Evolutionary conservation across 176 grass and related monocot genomes (phyloP).

Genomic region (Phragmites australis): DNA sequence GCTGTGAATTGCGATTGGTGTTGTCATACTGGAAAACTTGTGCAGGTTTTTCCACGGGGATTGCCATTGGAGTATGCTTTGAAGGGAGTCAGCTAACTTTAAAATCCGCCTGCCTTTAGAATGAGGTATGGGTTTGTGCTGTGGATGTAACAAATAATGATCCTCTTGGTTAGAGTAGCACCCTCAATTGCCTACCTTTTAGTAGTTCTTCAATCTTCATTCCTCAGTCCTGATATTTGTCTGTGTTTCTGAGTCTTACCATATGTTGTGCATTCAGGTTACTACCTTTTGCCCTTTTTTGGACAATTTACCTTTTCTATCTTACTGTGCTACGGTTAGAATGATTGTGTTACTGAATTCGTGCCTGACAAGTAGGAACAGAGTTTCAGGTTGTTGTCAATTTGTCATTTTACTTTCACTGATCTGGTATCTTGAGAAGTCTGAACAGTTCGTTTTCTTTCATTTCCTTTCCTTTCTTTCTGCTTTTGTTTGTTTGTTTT

Average conservation of each 20-base stretch:
- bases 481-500: neutral
- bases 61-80: constrained; percentile 36
- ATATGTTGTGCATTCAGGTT: neutral
- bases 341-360: too few relatives aligned
- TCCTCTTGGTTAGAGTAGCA: constrained; percentile 8
- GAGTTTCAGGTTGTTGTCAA: neutral
- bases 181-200: neutral
- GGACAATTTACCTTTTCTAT: neutral
- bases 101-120: constrained; percentile 17
- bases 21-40: constrained; percentile 42
- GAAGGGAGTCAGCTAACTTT: constrained; percentile 11
- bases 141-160: neutral
- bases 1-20: constrained; percentile 48
- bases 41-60: constrained; percentile 45
- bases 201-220: neutral
- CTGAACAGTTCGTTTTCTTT: neutral
- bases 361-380: too few relatives aligned
- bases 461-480: neutral
- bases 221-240: neutral
- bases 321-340: too few relatives aligned
- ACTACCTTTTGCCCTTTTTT: neutral
- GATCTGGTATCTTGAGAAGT: neutral
- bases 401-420: neutral
- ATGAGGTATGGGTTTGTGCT: constrained; percentile 36
- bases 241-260: neutral